Base-by-base conservation (phyloP, 2,329 filamentous ascomycete genomes). In the Colletotrichum sansevieriae region DNA sequence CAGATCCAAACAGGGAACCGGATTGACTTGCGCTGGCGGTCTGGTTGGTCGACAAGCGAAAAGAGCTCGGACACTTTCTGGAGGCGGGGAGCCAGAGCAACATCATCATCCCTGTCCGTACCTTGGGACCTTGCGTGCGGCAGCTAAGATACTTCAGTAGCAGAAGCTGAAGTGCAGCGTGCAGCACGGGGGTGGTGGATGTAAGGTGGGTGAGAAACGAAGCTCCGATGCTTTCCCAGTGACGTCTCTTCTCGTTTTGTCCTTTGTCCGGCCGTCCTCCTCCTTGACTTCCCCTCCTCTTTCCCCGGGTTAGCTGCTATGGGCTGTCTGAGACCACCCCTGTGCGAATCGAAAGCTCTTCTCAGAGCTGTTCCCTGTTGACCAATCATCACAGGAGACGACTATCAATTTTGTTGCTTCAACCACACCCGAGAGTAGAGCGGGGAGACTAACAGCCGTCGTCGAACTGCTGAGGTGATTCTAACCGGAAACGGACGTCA, bases 31-130 rank as follows among this genome's bases (percentile, higher is more conserved):
- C 35, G 58, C 51, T 25, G 41, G n/a, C 33, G n/a, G 59, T 63
- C 39, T 70, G 57, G 66, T 70, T 70, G 69, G 66, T 59, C 10
- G 37, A 22, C 66, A 59, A 69, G 52, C 61, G 33, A 29, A 49
- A 22, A 35, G 54, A 71, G 69, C 69, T 71, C 66, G 69, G 69
- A 66, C 69, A 46, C 44, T 46, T 56, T 51, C 49, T 41, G 33
- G 18, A 25, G 43, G 54, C 20, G 43, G 44, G 39, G 43, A 37
- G 20, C 37, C 46, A 22, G 44, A 70, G 52, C 65, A 70, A 13
- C 62, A 70, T 71, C 69, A 71, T 29, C 66, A 71, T 71, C 66
- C 69, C 62, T 71, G 69, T 29, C 44, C 56, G 51, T 56, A 51
- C 64, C 64, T 68, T 51, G 39, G 37, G 29, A 9, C 29, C 15